Evolutionary conservation across 345 rosid species (phyloP).

Genomic region (Hibiscus mutabilis): DNA sequence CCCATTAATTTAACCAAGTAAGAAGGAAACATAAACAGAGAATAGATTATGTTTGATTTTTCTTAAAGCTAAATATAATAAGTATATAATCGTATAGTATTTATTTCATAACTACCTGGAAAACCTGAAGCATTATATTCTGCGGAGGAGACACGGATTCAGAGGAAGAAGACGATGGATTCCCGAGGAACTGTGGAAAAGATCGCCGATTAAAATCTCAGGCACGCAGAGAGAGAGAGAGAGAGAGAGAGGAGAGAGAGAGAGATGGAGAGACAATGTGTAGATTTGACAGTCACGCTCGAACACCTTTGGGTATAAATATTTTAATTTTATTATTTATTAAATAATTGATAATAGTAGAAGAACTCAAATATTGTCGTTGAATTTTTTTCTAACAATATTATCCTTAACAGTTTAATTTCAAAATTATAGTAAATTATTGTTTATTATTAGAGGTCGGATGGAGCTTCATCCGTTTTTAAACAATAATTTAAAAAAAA

Average conservation of each 20-base stretch:
- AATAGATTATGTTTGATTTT: not conserved
- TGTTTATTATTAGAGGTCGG: no score
- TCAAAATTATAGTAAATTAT: no score
- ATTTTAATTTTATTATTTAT: conserved; percentile 7
- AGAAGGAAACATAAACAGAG: not conserved
- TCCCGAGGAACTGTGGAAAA: conserved; percentile 24
- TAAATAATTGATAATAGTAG: not conserved
- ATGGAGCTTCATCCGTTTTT: no score
- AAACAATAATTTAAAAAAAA: no score
- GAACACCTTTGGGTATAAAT: conserved; percentile 29
- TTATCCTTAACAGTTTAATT: no score
- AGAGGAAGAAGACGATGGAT: conserved; percentile 24
- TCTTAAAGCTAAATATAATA: not conserved
- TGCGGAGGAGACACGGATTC: conserved; percentile 23
- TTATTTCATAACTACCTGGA: conserved; percentile 31
- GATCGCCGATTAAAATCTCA: conserved; percentile 28
- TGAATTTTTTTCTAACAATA: no score
- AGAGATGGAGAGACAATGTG: conserved; percentile 29
- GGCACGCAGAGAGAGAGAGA: conserved; percentile 8
- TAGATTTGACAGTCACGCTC: conserved; percentile 67
- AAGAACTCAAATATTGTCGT: no score
- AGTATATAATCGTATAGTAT: not conserved
- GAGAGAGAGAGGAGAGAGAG: not conserved
- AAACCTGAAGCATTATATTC: conserved; percentile 40
- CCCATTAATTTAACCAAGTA: not conserved